Conservation (phyloP, 768 basidiomycete genomes). For the Boletus bicolor region DNA sequence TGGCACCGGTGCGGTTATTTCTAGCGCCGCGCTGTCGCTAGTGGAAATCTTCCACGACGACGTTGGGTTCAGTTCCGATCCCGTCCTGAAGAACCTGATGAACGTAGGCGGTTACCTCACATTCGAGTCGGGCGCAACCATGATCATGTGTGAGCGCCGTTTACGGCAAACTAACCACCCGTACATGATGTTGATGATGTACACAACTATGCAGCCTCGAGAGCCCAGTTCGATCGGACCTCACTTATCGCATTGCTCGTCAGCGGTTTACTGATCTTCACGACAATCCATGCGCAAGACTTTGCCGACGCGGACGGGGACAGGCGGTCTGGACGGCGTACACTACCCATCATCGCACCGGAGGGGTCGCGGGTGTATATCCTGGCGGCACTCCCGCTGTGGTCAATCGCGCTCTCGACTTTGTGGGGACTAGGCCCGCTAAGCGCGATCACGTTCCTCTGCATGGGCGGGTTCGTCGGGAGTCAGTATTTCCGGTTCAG, state of each 20-base stretch:
- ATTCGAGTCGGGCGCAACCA: slow-evolving; percentile 35
- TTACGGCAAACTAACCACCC: not conserved
- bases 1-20: slow-evolving; percentile 15
- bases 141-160: slow-evolving; percentile 22
- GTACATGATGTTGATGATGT: not conserved
- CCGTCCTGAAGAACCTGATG: slow-evolving; percentile 30
- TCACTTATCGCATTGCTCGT: slow-evolving; percentile 20
- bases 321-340: slow-evolving; percentile 26
- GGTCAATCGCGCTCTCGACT: slow-evolving; percentile 4
- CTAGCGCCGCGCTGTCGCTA: slow-evolving; percentile 24
- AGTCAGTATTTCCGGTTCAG: slow-evolving; percentile 14
- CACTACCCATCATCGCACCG: slow-evolving; percentile 27
- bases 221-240: slow-evolving; percentile 7
- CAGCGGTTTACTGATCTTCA: slow-evolving; percentile 31
- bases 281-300: slow-evolving; percentile 39
- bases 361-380: slow-evolving; percentile 16
- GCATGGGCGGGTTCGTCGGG: slow-evolving; percentile 14
- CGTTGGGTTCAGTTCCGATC: slow-evolving; percentile 21
- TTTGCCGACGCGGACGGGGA: slow-evolving; percentile 35
- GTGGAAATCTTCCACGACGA: slow-evolving; percentile 32
- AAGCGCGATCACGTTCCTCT: slow-evolving; percentile 5
- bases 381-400: slow-evolving; percentile 8
- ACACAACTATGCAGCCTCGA: not conserved
- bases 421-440: slow-evolving; percentile 11
- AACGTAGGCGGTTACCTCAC: slow-evolving; percentile 33